A percentile compares a stretch with the other conserved stretches of the same genome.
Conservation (phyloP, 768 basidiomycete genomes). For the Boletus pseudo-olivaceus region DNA sequence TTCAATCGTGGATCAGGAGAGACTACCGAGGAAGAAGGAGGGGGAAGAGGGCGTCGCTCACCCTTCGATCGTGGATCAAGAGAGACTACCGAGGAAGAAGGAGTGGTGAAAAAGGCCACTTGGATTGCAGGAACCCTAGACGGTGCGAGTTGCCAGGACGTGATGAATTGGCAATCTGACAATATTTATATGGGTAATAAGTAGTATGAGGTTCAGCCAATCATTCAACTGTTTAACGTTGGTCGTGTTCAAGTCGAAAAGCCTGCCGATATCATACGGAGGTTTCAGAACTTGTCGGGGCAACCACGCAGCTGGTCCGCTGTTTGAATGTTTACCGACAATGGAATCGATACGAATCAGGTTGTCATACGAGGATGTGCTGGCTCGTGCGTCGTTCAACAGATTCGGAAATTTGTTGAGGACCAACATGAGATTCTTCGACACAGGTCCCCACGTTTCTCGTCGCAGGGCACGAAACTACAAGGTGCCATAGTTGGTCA, state of each 20-base stretch:
- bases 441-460: not conserved
- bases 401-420: not conserved
- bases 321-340: no score
- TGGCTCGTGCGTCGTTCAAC: not conserved
- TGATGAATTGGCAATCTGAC: no score
- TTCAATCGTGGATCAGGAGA: no score
- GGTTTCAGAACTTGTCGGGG: no score
- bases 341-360: no score
- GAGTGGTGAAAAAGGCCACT: not conserved
- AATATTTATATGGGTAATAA: no score
- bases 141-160: no score
- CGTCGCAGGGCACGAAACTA: not conserved
- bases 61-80: not conserved
- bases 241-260: no score
- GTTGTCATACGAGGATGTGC: not conserved
- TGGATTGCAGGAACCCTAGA: not conserved
- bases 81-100: not conserved
- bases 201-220: no score
- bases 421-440: not conserved
- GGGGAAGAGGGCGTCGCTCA: not conserved
- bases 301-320: no score
- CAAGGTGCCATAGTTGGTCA: not conserved
- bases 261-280: no score
- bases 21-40: not conserved
- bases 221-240: no score